A percentile compares a stretch with the other conserved stretches of the same genome.
These are phyloP conservation scores for Piromyces sp. DNA, from an alignment of 192 early-diverging fungal genomes.

Conservation along the genomic window DNA sequence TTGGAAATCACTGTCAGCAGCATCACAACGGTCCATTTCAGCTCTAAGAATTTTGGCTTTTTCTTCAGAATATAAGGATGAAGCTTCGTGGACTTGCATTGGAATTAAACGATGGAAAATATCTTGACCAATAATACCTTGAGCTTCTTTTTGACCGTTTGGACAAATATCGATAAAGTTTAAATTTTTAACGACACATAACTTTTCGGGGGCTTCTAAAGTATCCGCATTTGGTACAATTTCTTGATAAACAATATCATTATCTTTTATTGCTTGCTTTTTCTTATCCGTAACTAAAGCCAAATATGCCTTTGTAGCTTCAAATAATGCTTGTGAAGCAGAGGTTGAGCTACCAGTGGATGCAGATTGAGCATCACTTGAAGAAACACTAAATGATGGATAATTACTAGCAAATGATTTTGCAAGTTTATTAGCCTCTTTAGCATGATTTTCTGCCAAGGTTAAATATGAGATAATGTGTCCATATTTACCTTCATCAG, in stretches of 20 bases:
- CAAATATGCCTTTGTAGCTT: conserved; percentile 46
- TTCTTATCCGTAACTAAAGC: conserved; percentile 56
- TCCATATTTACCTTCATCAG: conserved; percentile 67
- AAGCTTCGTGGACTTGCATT: conserved; percentile 79
- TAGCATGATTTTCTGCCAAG: conserved; percentile 61
- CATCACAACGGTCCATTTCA: conserved; percentile 58
- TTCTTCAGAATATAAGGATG: conserved; percentile 88
- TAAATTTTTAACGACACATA: conserved; percentile 62
- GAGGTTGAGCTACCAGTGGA: conserved; percentile 20
- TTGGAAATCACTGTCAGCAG: conserved; percentile 68
- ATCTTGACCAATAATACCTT: conserved; percentile 75
- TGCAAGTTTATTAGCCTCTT: conserved; percentile 68
- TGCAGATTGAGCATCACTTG: conserved; percentile 3
- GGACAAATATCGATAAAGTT: conserved; percentile 57
- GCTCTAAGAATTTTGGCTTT: conserved; percentile 79
- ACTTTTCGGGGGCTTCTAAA: conserved; percentile 25
- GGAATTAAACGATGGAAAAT: conserved; percentile 80
- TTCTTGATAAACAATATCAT: conserved; percentile 91
- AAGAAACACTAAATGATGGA: conserved; percentile 33
- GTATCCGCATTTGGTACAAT: conserved; percentile 59
- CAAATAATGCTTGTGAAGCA: conserved; percentile 49
- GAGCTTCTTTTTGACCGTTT: conserved; percentile 50
- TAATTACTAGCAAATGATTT: conserved; percentile 41
- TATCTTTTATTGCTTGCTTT: conserved; percentile 56
- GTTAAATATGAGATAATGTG: conserved; percentile 59